phyloP scores from a whole-genome alignment of 2,329 filamentous ascomycete species.

The Metarhizium humberi region DNA sequence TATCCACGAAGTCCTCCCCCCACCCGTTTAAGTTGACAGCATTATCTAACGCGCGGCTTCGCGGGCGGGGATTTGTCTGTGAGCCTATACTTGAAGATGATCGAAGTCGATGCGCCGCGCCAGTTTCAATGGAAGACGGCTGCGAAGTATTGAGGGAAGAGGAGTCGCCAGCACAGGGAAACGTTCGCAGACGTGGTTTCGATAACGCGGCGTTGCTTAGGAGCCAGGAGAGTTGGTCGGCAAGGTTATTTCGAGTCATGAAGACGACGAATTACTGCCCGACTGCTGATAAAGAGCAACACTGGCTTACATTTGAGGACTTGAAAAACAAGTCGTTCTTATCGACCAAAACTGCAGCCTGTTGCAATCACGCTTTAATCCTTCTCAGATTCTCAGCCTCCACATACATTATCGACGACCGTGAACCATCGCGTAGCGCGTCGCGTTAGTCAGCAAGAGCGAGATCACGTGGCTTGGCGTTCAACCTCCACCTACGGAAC shows the following conservation, averaged over 20 bases:
- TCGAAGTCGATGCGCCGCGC: background rate
- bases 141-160: conserved; percentile 16
- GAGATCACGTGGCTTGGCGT: conserved; percentile 9
- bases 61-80: background rate
- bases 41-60: conserved; percentile 3
- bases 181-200: conserved; percentile 29
- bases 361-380: background rate
- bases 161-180: conserved; percentile 22
- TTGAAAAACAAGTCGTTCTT: background rate
- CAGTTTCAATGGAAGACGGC: conserved; percentile 12
- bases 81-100: background rate
- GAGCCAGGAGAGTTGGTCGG: conserved; percentile 49
- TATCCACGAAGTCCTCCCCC: conserved; percentile 14
- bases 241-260: conserved; percentile 55
- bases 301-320: conserved; percentile 2
- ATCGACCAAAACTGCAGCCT: background rate
- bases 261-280: conserved; percentile 25
- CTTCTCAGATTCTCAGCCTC: background rate
- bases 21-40: conserved; percentile 14
- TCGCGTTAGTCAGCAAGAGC: conserved; percentile 22
- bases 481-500: background rate
- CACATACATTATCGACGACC: background rate
- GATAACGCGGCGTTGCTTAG: conserved; percentile 35
- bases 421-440: conserved; percentile 19
- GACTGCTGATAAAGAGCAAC: background rate